phyloP scores from a whole-genome alignment of 208 protist species.

The Histomonas meleagridis region DNA sequence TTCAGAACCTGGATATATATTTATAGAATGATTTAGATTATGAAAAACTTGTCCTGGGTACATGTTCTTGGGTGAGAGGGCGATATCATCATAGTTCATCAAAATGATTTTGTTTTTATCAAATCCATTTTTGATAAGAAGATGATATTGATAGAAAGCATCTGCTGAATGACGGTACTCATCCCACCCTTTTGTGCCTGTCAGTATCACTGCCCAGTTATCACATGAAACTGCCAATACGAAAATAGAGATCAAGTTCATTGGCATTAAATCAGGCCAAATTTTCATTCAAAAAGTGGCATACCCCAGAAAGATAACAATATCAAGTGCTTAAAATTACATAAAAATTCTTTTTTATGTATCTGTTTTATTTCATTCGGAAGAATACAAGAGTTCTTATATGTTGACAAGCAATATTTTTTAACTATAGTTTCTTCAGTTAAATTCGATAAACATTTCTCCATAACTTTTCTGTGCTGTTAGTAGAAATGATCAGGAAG shows the following conservation, averaged over 20 bases:
- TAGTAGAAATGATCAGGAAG: no score
- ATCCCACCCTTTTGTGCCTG: conserved; percentile 47
- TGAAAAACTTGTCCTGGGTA: conserved; percentile 51
- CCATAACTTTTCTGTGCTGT: no score
- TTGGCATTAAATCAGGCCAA: no score
- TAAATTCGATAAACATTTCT: no score
- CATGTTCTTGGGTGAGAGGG: conserved; percentile 42
- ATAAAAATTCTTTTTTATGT: no score
- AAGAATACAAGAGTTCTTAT: no score
- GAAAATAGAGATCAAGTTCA: neutral
- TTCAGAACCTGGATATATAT: conserved; percentile 47
- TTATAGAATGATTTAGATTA: neutral
- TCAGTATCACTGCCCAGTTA: conserved; percentile 47
- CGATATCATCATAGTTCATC: conserved; percentile 53
- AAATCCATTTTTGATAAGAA: conserved; percentile 45
- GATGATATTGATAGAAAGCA: conserved; percentile 49
- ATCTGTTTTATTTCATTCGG: no score
- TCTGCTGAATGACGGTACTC: conserved; percentile 60
- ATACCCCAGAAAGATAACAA: no score
- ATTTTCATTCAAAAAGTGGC: no score
- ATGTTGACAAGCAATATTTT: no score
- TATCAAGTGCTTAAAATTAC: no score
- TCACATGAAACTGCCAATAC: neutral
- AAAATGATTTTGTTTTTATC: conserved; percentile 44
- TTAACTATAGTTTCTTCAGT: no score